These are phyloP conservation scores for Plantago major DNA, from an alignment of 257 asterid genomes.

Conservation along the genomic window DNA sequence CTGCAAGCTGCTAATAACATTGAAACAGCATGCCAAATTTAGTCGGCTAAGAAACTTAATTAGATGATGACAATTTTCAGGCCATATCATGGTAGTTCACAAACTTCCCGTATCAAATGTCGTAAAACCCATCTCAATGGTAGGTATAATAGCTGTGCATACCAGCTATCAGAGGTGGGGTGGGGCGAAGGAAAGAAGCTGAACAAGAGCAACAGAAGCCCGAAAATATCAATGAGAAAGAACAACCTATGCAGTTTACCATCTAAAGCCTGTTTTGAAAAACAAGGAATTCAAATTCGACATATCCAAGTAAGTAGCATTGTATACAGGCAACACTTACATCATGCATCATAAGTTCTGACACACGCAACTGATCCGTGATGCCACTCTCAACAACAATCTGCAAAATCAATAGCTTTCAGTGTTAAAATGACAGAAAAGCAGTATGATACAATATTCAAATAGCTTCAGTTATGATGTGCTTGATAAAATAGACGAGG, in stretches of 20 bases:
- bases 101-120: neutral
- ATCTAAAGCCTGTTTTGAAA: neutral
- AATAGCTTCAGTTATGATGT: constrained; percentile 3
- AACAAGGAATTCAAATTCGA: constrained; percentile 9
- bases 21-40: no score
- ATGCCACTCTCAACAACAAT: constrained; percentile 76
- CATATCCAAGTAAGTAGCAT: constrained; percentile 8
- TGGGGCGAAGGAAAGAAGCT: no score
- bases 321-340: constrained; percentile 42
- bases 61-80: neutral
- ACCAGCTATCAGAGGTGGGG: neutral
- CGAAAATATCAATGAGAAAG: constrained; percentile 8
- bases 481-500: neutral
- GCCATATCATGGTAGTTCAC: neutral
- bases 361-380: constrained; percentile 71
- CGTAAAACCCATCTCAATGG: no score
- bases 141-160: neutral
- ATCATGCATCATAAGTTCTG: constrained; percentile 76
- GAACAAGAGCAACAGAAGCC: neutral
- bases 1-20: no score
- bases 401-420: constrained; percentile 38
- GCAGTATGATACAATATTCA: neutral
- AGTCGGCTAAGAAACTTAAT: no score
- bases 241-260: neutral
- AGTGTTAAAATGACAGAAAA: constrained; percentile 11